These are phyloP conservation scores for Termitomyces eurrhizus DNA, from an alignment of 768 basidiomycete genomes.

Conservation along the genomic window DNA sequence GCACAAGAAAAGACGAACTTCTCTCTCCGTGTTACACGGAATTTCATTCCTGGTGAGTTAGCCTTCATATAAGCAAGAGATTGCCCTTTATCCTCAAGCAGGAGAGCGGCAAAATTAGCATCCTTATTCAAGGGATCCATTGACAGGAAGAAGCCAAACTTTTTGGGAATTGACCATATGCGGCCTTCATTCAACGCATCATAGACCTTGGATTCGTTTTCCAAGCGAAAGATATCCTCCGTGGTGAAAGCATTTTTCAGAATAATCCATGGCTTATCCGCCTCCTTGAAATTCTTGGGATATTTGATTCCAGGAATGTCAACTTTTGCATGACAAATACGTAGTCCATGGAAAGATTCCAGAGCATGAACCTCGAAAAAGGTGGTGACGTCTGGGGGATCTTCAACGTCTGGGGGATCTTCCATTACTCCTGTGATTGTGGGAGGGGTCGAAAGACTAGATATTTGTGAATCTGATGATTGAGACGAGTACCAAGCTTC, in stretches of 20 bases:
- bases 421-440: too few relatives aligned
- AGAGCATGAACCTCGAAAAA: neutral
- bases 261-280: neutral
- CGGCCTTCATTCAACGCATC: neutral
- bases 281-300: neutral
- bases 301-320: neutral
- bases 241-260: neutral
- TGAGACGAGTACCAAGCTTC: neutral
- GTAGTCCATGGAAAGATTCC: neutral
- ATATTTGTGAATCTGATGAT: neutral
- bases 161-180: neutral
- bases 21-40: neutral
- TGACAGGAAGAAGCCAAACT: conserved; percentile 1
- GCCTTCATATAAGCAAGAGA: neutral
- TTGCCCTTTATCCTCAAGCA: neutral
- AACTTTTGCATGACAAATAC: neutral
- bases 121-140: neutral
- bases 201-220: neutral
- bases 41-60: neutral
- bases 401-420: too few relatives aligned
- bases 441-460: neutral
- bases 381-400: neutral
- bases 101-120: neutral
- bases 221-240: neutral
- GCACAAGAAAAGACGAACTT: neutral